A percentile compares a stretch with the other conserved stretches of the same genome.
Evolutionary conservation across 805 yeast species (phyloP).

Genomic region (Kodamaea neixiangensis): DNA sequence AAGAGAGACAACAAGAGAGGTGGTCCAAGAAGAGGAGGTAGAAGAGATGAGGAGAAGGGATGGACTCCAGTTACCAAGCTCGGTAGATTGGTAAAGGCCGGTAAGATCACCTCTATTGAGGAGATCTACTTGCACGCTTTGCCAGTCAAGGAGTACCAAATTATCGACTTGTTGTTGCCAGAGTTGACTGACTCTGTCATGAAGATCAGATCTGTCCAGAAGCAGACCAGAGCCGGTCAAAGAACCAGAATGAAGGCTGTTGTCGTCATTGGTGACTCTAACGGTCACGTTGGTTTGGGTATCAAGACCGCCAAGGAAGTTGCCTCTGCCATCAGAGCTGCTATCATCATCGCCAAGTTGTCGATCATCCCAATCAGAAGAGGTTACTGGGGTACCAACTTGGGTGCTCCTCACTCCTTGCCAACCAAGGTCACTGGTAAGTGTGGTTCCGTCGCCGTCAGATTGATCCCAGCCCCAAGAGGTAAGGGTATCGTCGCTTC

Average conservation of each 20-base stretch:
- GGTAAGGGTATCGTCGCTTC: slow-evolving; percentile 99
- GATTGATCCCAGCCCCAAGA: slow-evolving; percentile 99
- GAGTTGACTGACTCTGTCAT: slow-evolving; percentile 96
- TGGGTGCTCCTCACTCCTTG: slow-evolving; percentile 99
- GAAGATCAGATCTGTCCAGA: slow-evolving; percentile 99
- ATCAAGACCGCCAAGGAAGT: slow-evolving; percentile 99
- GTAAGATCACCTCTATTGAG: slow-evolving; percentile 94
- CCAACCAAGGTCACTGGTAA: slow-evolving; percentile 98
- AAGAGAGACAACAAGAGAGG: slow-evolving; percentile 56
- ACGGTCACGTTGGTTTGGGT: slow-evolving; percentile 99
- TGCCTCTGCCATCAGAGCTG: slow-evolving; percentile 99
- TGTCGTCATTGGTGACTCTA: slow-evolving; percentile 98
- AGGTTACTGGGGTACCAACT: slow-evolving; percentile 99
- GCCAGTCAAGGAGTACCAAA: slow-evolving; percentile 99
- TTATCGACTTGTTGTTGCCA: slow-evolving; percentile 95
- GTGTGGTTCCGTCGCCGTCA: slow-evolving; percentile 99
- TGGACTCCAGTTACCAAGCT: slow-evolving; percentile 99
- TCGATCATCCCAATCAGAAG: slow-evolving; percentile 99
- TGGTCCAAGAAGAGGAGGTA: slow-evolving; percentile 58
- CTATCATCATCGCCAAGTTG: slow-evolving; percentile 98
- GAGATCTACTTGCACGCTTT: slow-evolving; percentile 99
- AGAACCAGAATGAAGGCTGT: slow-evolving; percentile 99
- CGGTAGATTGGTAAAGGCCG: slow-evolving; percentile 99
- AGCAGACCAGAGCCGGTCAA: slow-evolving; percentile 99
- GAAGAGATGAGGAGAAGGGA: slow-evolving; percentile 94